These are phyloP conservation scores for Hanseniaspora uvarum DNA, from an alignment of 1,139 yeast species.

Conservation along the genomic window DNA sequence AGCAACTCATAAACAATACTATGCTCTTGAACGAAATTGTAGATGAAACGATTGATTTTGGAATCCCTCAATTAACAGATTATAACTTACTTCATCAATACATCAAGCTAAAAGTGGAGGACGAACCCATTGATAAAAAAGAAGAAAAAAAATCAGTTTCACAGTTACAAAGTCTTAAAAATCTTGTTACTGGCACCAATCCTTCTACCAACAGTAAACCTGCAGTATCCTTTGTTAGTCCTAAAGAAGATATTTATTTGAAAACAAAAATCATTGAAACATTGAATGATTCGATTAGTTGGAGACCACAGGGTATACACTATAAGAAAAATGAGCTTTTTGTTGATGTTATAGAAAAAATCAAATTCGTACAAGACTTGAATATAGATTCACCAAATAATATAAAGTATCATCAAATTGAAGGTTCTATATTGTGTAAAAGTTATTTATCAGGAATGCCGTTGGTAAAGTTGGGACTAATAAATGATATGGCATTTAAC, in stretches of 20 bases:
- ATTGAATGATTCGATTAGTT: slow-evolving; percentile 59
- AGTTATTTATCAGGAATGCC: slow-evolving; percentile 77
- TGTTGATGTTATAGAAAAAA: slow-evolving; percentile 57
- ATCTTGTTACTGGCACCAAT: neutral
- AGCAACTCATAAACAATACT: slow-evolving; percentile 44
- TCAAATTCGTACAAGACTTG: slow-evolving; percentile 55
- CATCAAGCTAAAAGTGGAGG: slow-evolving; percentile 36
- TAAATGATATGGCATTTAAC: slow-evolving; percentile 38
- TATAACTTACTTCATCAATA: slow-evolving; percentile 61
- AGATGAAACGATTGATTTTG: slow-evolving; percentile 66
- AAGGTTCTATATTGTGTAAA: slow-evolving; percentile 55
- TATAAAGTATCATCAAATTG: slow-evolving; percentile 51
- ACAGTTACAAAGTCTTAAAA: slow-evolving; percentile 20
- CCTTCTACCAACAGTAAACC: neutral
- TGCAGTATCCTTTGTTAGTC: neutral
- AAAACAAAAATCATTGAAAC: slow-evolving; percentile 63
- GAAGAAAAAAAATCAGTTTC: slow-evolving; percentile 7
- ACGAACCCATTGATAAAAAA: slow-evolving; percentile 19
- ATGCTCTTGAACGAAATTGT: slow-evolving; percentile 59
- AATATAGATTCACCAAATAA: slow-evolving; percentile 34
- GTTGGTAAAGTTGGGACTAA: slow-evolving; percentile 48
- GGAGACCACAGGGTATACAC: slow-evolving; percentile 75
- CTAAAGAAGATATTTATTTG: slow-evolving; percentile 31
- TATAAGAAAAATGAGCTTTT: slow-evolving; percentile 72
- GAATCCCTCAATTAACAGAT: slow-evolving; percentile 65